Base-by-base conservation (phyloP, 352 stramenopile genomes). In the Globisporangium rhizosaccharum region DNA sequence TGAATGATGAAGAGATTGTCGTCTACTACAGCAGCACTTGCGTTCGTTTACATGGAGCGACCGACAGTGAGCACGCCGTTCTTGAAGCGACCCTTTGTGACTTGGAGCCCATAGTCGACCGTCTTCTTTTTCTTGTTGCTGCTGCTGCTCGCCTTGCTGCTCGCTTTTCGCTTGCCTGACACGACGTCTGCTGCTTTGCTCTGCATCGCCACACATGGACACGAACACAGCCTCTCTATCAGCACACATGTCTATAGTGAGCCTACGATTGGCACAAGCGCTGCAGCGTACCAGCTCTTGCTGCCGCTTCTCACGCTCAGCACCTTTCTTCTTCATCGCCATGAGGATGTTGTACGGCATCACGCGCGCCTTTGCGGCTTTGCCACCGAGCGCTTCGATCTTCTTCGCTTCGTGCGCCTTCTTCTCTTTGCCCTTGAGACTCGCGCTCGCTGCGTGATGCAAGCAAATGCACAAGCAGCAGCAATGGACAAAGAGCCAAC, bases 341-440 rank as follows among this genome's bases (percentile, higher is more conserved):
- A 84, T 86, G 6, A 93, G 61, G 50, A 90, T 75, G 54, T 92
- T 75, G 71, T 90, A 92, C 51, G 84, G 84, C 62, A 72, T 71
- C 61, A 65, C 82, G 59, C 73, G 74, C 26, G 76, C 75, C 57
- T 79, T 87, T 11, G 72, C 63, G 12, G 58, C 75, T 61, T 85
- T 87, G 4, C 83, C 83, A 10, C 83, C 81, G 5, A 93, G 64
- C 33, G 72, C 66, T 51, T 88, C 79, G 66, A 93, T 78, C 51
- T 81, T 80, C 66, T 87, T 86, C n/a, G 73, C 67, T 10, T 93
- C 81, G 48, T 82, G 62, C 51, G 72, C 64, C 53, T 88, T 90
- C 71, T 90, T 91, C 56, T 93, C 84, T 51, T 90, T 93, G 12
- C 82, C 82, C 64, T 84, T 89, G 12, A 90, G 53, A 33, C 72